Evolutionary conservation across 225 moss, liverwort and hornwort species (phyloP).

Genomic region (Polytrichum formosum): DNA sequence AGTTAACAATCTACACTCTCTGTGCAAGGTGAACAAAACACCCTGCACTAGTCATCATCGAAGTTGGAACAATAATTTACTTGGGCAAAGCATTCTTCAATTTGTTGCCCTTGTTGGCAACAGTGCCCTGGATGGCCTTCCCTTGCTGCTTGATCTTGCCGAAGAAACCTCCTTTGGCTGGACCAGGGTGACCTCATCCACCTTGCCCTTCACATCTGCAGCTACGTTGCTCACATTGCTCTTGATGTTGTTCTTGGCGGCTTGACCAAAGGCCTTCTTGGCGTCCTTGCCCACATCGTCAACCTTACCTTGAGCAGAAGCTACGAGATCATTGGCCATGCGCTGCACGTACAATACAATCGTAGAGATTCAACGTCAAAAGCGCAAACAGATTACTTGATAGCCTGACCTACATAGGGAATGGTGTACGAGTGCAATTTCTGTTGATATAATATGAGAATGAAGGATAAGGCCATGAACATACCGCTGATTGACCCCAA

Average conservation of each 20-base stretch:
- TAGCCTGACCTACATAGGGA: too few species aligned
- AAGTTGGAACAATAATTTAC: too few species aligned
- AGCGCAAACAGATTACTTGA: too few species aligned
- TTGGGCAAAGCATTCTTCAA: slow-evolving; percentile 6
- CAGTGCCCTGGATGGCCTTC: slow-evolving; percentile 7
- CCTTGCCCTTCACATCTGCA: slow-evolving; percentile 23
- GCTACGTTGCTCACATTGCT: slow-evolving; percentile 19
- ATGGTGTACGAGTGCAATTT: too few species aligned
- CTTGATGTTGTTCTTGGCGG: slow-evolving; percentile 4
- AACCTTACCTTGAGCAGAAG: slow-evolving; percentile 21
- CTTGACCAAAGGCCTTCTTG: slow-evolving; percentile 18
- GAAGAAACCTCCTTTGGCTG: slow-evolving; percentile 33
- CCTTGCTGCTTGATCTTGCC: slow-evolving; percentile 41
- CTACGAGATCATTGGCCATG: slow-evolving; percentile 26
- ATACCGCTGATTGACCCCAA: too few species aligned
- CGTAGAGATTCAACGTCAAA: too few species aligned
- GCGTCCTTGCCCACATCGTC: slow-evolving; percentile 11
- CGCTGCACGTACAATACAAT: slow-evolving; percentile 6
- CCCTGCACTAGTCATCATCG: too few species aligned
- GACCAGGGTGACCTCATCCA: slow-evolving; percentile 10
- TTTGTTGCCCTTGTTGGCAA: slow-evolving; percentile 14
- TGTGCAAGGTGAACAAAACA: too few species aligned
- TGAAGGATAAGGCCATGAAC: too few species aligned
- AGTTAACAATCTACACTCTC: too few species aligned
- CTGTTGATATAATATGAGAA: too few species aligned